Percentiles rank a stretch among this genome's conserved stretches.
Conservation (phyloP, 2,329 filamentous ascomycete species). For the Fusarium sp. region DNA sequence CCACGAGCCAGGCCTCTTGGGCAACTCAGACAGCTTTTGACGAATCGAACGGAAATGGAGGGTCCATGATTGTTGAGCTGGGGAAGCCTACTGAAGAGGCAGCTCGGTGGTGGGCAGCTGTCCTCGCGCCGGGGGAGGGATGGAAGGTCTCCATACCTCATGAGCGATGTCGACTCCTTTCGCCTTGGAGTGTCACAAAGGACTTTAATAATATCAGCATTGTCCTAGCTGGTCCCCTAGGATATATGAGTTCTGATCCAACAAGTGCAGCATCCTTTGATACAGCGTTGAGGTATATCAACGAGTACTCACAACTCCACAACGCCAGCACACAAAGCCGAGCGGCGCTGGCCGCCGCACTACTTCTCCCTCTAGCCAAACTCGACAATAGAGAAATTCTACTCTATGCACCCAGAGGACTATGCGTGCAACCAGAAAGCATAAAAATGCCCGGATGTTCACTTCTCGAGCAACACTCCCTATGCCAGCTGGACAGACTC, state of each 20-base stretch:
- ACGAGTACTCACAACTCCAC: constrained; percentile 3
- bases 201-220: background rate
- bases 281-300: constrained; percentile 2
- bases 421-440: background rate
- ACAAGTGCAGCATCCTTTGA: background rate
- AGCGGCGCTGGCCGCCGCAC: constrained; percentile 4
- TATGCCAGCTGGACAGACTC: constrained; percentile 10
- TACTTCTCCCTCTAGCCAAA: constrained; percentile 6
- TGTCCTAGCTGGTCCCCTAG: background rate
- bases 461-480: background rate
- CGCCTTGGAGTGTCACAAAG: constrained; percentile 19
- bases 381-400: constrained; percentile 5
- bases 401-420: constrained; percentile 1
- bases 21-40: background rate
- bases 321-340: background rate
- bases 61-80: background rate
- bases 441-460: background rate
- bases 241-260: background rate
- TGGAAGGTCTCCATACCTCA: constrained; percentile 17
- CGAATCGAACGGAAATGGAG: background rate
- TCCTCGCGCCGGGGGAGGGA: constrained; percentile 20
- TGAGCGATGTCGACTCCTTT: constrained; percentile 5
- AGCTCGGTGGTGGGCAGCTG: constrained; percentile 20
- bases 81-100: constrained; percentile 1
- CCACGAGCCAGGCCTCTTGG: constrained; percentile 6